A percentile compares a stretch with the other conserved stretches of the same genome.
These are phyloP conservation scores for Backusella mclennaniae DNA, from an alignment of 192 early-diverging fungal species.

Conservation along the genomic window DNA sequence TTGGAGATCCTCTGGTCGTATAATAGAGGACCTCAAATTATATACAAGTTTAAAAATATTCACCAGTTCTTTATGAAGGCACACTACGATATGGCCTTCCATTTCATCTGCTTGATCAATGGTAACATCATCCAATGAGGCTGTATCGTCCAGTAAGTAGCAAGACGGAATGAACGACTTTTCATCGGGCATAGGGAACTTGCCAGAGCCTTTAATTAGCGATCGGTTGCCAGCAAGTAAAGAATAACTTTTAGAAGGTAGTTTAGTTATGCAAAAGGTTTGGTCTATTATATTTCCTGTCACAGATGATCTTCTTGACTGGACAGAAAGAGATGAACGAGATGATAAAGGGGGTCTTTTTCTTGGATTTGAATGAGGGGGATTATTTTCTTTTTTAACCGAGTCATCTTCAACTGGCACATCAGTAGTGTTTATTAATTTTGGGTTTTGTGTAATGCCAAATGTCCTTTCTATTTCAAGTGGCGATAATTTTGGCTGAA, in stretches of 20 bases:
- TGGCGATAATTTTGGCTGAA: neutral
- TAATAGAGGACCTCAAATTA: slow-evolving; percentile 33
- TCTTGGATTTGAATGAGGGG: neutral
- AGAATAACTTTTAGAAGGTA: slow-evolving; percentile 1
- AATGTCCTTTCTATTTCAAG: neutral
- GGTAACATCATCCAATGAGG: slow-evolving; percentile 6
- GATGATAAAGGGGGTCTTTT: neutral
- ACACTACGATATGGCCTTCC: slow-evolving; percentile 39
- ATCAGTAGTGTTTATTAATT: neutral
- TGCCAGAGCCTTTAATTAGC: neutral
- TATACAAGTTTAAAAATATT: slow-evolving; percentile 29
- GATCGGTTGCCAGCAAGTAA: slow-evolving; percentile 4
- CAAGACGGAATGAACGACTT: neutral
- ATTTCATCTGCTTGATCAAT: slow-evolving; percentile 11
- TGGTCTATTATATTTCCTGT: slow-evolving; percentile 3
- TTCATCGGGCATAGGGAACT: slow-evolving; percentile 9
- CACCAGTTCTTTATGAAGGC: slow-evolving; percentile 34
- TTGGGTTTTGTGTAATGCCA: neutral
- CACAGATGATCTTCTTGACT: neutral
- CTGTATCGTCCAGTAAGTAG: slow-evolving; percentile 11
- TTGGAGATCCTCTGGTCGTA: slow-evolving; percentile 35
- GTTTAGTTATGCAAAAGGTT: slow-evolving; percentile 4
- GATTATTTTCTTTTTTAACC: neutral
- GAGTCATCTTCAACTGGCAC: neutral
- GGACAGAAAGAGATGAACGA: neutral